phyloP scores from a whole-genome alignment of 2,329 filamentous ascomycete species.

The Penicillium hesseltinei region DNA sequence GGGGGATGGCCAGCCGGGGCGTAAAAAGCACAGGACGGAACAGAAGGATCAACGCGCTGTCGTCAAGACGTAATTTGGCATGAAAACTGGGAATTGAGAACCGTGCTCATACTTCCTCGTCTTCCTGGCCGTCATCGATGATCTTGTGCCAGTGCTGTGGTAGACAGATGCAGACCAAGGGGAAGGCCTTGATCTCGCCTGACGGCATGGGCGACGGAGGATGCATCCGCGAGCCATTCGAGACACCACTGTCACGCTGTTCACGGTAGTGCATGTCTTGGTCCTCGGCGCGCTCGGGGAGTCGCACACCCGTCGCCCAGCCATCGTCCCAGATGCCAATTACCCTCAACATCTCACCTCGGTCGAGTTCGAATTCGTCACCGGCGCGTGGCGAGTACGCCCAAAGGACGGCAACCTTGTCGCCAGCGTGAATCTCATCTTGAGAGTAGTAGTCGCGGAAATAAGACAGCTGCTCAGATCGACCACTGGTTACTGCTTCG shows the following conservation, averaged over 20 bases:
- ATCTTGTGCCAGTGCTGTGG: slow-evolving; percentile 97
- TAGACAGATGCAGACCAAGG: slow-evolving; percentile 90
- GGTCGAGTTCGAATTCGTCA: slow-evolving; percentile 89
- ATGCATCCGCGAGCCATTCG: slow-evolving; percentile 66
- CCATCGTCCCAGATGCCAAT: slow-evolving; percentile 99
- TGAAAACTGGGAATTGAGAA: slow-evolving; percentile 21
- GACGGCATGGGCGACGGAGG: slow-evolving; percentile 62
- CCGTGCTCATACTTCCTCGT: slow-evolving; percentile 26
- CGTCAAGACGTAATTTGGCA: slow-evolving; percentile 39
- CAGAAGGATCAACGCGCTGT: slow-evolving; percentile 32
- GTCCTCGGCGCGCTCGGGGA: slow-evolving; percentile 81
- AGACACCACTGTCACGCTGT: slow-evolving; percentile 91
- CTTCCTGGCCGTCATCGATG: slow-evolving; percentile 72
- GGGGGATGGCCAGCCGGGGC: slow-evolving; percentile 14
- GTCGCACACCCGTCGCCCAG: slow-evolving; percentile 89
- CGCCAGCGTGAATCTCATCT: slow-evolving; percentile 89
- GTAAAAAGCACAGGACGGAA: slow-evolving; percentile 16
- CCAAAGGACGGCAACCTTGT: slow-evolving; percentile 89
- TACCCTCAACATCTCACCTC: slow-evolving; percentile 97
- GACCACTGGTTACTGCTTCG: slow-evolving; percentile 77
- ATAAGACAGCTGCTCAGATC: slow-evolving; percentile 91
- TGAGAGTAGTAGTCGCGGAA: slow-evolving; percentile 99
- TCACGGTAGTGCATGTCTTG: slow-evolving; percentile 75
- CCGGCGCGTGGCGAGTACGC: slow-evolving; percentile 91
- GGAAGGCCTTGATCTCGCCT: slow-evolving; percentile 96